Evolutionary conservation across 2,329 filamentous ascomycete species (phyloP).

Genomic region (Thyridium curvatum): DNA sequence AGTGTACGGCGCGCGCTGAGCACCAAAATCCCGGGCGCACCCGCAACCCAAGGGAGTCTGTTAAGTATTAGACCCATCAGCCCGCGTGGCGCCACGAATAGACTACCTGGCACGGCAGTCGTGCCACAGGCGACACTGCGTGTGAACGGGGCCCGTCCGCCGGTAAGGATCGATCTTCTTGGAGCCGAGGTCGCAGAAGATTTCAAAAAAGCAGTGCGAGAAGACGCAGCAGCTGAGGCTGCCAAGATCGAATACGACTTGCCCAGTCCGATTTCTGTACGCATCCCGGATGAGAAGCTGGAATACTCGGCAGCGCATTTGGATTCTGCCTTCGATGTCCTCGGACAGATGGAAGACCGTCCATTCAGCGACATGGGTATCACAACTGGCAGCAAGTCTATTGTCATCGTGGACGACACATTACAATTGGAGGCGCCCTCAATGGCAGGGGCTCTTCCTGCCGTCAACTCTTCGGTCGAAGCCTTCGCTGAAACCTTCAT

Average conservation of each 20-base stretch:
- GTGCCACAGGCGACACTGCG: slow-evolving; percentile 48
- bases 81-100: slow-evolving; percentile 47
- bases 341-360: slow-evolving; percentile 25
- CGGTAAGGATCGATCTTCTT: slow-evolving; percentile 72
- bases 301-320: slow-evolving; percentile 38
- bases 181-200: slow-evolving; percentile 74
- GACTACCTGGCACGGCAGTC: slow-evolving; percentile 52
- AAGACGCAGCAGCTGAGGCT: slow-evolving; percentile 47
- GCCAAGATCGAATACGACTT: slow-evolving; percentile 18
- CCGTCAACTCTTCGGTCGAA: slow-evolving; percentile 40
- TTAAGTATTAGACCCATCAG: slow-evolving; percentile 43
- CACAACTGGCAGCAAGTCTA: slow-evolving; percentile 80
- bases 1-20: slow-evolving; percentile 80
- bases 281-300: slow-evolving; percentile 19
- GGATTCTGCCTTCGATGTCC: slow-evolving; percentile 32
- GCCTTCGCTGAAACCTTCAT: slow-evolving; percentile 47
- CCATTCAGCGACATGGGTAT: slow-evolving; percentile 51
- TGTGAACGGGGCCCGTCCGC: slow-evolving; percentile 37
- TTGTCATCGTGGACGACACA: slow-evolving; percentile 77
- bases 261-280: slow-evolving; percentile 13
- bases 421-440: slow-evolving; percentile 39
- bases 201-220: slow-evolving; percentile 68
- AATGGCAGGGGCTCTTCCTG: slow-evolving; percentile 43
- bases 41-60: slow-evolving; percentile 39
- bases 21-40: slow-evolving; percentile 41